Evolutionary conservation across 2,329 filamentous ascomycete genomes (phyloP).

Genomic region (Incumbomyces delicatus): DNA sequence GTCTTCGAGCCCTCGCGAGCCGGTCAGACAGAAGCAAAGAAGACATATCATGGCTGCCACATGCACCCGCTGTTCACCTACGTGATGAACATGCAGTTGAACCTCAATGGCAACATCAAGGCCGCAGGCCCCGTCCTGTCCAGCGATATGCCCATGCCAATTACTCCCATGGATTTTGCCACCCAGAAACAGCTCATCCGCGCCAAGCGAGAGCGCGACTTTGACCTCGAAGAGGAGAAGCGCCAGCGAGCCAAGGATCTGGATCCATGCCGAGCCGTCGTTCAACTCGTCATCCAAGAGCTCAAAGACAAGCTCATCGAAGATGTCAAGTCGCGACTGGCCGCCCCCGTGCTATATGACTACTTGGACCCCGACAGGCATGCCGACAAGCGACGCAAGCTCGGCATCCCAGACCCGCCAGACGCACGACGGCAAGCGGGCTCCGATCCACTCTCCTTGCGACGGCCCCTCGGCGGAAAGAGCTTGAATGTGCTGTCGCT

Average conservation of each 20-base stretch:
- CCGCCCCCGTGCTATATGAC: slow-evolving; percentile 67
- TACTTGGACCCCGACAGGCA: slow-evolving; percentile 78
- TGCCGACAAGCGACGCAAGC: slow-evolving; percentile 63
- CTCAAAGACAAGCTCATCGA: slow-evolving; percentile 77
- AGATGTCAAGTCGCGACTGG: slow-evolving; percentile 80
- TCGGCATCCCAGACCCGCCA: slow-evolving; percentile 65
- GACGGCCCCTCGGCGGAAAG: slow-evolving; percentile 23
- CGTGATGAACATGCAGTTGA: slow-evolving; percentile 80
- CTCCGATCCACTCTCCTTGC: slow-evolving; percentile 44
- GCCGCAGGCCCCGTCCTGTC: slow-evolving; percentile 45
- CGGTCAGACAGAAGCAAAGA: slow-evolving; percentile 70
- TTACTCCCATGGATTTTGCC: slow-evolving; percentile 11
- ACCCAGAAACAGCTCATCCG: slow-evolving; percentile 28
- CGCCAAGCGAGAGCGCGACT: slow-evolving; percentile 61
- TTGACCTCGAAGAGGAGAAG: slow-evolving; percentile 84
- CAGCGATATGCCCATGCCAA: slow-evolving; percentile 32
- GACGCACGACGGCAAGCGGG: slow-evolving; percentile 48
- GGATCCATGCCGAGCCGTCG: slow-evolving; percentile 78
- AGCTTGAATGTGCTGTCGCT: slow-evolving; percentile 53
- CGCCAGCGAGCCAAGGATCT: slow-evolving; percentile 75
- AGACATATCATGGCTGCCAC: slow-evolving; percentile 70
- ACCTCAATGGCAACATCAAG: slow-evolving; percentile 56
- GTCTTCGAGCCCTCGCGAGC: slow-evolving; percentile 71
- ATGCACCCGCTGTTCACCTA: slow-evolving; percentile 85
- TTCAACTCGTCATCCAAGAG: slow-evolving; percentile 68